Evolutionary conservation across 1,284 basidiomycete genomes (phyloP).

Genomic region (Naganishia sp.): DNA sequence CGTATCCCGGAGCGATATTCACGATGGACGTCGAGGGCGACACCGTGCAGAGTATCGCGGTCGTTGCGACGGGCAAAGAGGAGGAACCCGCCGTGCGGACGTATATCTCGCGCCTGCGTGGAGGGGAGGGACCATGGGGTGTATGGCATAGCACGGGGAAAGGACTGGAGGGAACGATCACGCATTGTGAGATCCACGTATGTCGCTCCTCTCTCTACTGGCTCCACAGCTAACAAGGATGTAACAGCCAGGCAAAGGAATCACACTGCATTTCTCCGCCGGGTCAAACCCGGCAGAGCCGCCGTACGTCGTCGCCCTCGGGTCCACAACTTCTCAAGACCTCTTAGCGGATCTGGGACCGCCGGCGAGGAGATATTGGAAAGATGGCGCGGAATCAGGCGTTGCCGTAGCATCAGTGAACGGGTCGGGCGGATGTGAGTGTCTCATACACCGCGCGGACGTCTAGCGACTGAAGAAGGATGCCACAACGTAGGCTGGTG

Average conservation of each 20-base stretch:
- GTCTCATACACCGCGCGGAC: background rate
- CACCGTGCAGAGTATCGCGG: background rate
- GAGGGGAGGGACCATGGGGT: background rate
- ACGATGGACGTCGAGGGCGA: constrained; percentile 56
- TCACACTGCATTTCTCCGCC: constrained; percentile 62
- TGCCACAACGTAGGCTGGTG: constrained; percentile 69
- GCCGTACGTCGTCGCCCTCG: constrained; percentile 67
- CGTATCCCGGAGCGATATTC: constrained; percentile 80
- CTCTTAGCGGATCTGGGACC: constrained; percentile 73
- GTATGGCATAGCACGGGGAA: background rate
- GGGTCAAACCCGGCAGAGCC: constrained; percentile 33
- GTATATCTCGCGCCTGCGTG: background rate
- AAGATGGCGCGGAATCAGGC: constrained; percentile 62
- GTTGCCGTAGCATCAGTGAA: background rate
- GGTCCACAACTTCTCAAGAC: constrained; percentile 79
- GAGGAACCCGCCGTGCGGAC: background rate
- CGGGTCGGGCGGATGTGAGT: background rate
- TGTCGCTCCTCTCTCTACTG: background rate
- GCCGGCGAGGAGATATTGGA: constrained; percentile 74
- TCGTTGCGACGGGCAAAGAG: constrained; percentile 13
- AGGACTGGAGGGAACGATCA: constrained; percentile 40
- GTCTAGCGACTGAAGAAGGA: background rate
- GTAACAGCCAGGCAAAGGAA: constrained; percentile 68
- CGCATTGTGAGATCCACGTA: constrained; percentile 56
- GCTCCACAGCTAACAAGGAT: constrained; percentile 22